phyloP scores from a whole-genome alignment of 1,139 yeast genomes.

The Yamadazyma blattariae region DNA sequence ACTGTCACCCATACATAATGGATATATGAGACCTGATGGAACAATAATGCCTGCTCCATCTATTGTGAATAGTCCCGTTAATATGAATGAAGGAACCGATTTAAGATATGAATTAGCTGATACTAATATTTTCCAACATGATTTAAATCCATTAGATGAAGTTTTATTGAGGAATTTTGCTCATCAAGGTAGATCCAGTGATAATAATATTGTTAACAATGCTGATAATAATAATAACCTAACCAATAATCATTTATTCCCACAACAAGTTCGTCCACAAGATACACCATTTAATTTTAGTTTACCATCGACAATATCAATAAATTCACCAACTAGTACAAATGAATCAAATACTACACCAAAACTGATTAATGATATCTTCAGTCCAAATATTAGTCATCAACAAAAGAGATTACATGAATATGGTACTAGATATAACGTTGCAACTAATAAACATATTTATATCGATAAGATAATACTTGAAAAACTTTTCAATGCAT shows the following conservation, averaged over 20 bases:
- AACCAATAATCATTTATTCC: not conserved
- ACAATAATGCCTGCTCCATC: not conserved
- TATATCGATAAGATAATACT: conserved; percentile 24
- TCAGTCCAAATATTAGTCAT: conserved; percentile 14
- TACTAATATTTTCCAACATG: conserved; percentile 34
- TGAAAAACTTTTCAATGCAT: conserved; percentile 15
- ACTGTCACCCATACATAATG: conserved; percentile 15
- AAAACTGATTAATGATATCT: conserved; percentile 14
- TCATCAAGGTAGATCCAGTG: not conserved
- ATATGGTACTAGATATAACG: conserved; percentile 19
- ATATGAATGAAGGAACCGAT: not conserved
- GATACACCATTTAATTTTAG: conserved; percentile 11
- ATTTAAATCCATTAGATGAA: conserved; percentile 41
- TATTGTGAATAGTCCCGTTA: conserved; percentile 1
- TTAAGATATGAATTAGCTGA: conserved; percentile 18
- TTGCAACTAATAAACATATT: conserved; percentile 24
- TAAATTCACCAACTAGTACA: conserved; percentile 37
- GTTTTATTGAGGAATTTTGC: conserved; percentile 18
- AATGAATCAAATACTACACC: conserved; percentile 31
- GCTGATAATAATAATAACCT: not conserved
- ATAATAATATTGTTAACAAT: not conserved
- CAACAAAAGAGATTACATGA: conserved; percentile 10
- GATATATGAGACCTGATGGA: conserved; percentile 2
- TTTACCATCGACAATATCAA: conserved; percentile 22
- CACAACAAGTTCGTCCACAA: not conserved